Conservation (phyloP, 1,284 basidiomycete species). For the Phaffia rhodozyma region DNA sequence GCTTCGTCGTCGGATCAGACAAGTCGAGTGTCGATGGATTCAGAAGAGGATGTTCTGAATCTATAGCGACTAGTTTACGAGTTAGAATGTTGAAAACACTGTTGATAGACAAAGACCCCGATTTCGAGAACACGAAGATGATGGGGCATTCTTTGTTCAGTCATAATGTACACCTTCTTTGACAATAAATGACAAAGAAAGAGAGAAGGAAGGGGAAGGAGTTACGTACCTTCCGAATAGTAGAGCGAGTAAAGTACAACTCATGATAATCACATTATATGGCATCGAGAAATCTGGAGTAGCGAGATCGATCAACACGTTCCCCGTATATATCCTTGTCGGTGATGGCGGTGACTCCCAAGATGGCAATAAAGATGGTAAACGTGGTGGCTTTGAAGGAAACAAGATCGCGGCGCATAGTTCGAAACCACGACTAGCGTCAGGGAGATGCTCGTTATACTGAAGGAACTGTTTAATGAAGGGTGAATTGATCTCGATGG, state of each 20-base stretch:
- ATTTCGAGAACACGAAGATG: not conserved
- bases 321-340: slow-evolving; percentile 59
- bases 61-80: slow-evolving; percentile 4
- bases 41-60: no score
- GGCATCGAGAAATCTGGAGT: slow-evolving; percentile 99
- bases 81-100: slow-evolving; percentile 15
- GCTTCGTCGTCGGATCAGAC: no score
- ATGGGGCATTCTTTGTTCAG: not conserved
- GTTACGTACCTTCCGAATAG: slow-evolving; percentile 60
- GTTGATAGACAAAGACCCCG: no score
- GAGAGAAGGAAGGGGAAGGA: no score
- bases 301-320: slow-evolving; percentile 75
- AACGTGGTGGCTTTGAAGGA: slow-evolving; percentile 17
- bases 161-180: no score
- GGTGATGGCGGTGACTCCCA: not conserved
- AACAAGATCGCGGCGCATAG: slow-evolving; percentile 65
- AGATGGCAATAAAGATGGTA: not conserved
- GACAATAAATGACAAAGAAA: not conserved
- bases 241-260: slow-evolving; percentile 76
- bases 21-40: no score
- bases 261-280: slow-evolving; percentile 97
- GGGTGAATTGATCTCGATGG: slow-evolving; percentile 55
- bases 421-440: slow-evolving; percentile 90
- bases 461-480: slow-evolving; percentile 76
- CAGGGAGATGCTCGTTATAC: slow-evolving; percentile 91